Percentiles rank a stretch among this genome's conserved stretches.
Evolutionary conservation across 176 grass and related monocot species (phyloP).

Genomic region (Leersia perrieri): DNA sequence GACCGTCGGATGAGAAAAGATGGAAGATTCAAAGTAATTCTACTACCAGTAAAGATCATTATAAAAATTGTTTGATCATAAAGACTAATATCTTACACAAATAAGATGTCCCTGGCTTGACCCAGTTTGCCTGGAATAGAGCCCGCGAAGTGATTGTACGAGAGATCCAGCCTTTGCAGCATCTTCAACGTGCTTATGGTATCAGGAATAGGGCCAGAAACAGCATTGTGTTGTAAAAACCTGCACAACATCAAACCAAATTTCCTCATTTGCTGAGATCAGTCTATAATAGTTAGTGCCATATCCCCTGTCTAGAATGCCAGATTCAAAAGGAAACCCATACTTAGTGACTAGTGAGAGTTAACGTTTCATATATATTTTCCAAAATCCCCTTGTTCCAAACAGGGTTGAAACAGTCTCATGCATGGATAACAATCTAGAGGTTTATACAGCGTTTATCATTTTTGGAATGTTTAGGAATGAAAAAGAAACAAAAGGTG

Average conservation of each 20-base stretch:
- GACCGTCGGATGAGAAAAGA: no score
- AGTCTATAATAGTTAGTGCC: background rate
- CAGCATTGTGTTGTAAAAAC: slow-evolving; percentile 57
- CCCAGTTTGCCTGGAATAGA: slow-evolving; percentile 58
- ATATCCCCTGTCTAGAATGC: background rate
- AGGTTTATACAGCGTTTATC: background rate
- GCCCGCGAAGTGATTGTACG: slow-evolving; percentile 64
- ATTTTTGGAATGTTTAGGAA: no score
- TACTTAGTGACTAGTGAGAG: background rate
- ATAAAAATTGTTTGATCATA: background rate
- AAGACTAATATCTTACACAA: slow-evolving; percentile 51
- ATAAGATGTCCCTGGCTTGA: slow-evolving; percentile 35
- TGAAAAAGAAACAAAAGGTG: no score
- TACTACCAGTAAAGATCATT: no score
- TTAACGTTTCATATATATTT: background rate
- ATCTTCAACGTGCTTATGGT: slow-evolving; percentile 50
- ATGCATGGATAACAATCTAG: background rate
- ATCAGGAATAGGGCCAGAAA: slow-evolving; percentile 62
- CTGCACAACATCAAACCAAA: slow-evolving; percentile 36
- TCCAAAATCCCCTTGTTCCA: background rate
- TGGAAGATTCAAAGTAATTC: no score
- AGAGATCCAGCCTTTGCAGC: slow-evolving; percentile 60
- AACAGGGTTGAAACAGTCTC: background rate
- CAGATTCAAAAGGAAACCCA: no score
- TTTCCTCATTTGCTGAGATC: background rate